These are phyloP conservation scores for Prunus armeniaca DNA, from an alignment of 306 rosid genomes.

Conservation along the genomic window DNA sequence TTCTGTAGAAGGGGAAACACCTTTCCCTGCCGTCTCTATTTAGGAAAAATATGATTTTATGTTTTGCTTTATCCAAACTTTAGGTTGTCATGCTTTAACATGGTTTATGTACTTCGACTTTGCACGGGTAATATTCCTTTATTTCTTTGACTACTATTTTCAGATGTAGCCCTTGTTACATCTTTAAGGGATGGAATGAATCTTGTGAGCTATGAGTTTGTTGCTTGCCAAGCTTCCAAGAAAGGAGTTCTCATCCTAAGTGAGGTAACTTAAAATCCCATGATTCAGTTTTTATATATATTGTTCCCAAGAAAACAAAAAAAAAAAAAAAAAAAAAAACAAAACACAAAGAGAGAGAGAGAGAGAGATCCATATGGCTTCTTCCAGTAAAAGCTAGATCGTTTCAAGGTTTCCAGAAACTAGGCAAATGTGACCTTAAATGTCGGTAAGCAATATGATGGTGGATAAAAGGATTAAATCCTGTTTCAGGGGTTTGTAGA, in stretches of 20 bases:
- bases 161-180: slow-evolving; percentile 95
- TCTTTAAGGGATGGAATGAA: slow-evolving; percentile 98
- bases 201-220: slow-evolving; percentile 96
- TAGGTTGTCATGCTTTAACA: neutral
- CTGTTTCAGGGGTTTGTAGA: too few species aligned
- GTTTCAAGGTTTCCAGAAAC: too few species aligned
- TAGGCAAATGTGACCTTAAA: too few species aligned
- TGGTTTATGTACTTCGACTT: neutral
- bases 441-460: too few species aligned
- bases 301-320: too few species aligned
- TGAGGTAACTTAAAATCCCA: slow-evolving; percentile 52
- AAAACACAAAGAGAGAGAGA: too few species aligned
- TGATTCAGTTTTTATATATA: neutral
- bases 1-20: neutral
- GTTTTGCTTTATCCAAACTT: slow-evolving; percentile 9
- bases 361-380: too few species aligned
- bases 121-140: neutral
- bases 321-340: too few species aligned
- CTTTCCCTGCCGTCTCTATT: neutral
- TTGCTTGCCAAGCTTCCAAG: slow-evolving; percentile 92
- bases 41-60: neutral
- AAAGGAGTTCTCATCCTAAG: slow-evolving; percentile 96
- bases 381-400: too few species aligned
- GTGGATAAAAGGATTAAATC: too few species aligned
- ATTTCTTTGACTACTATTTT: slow-evolving; percentile 19